Evolutionary conservation across 2,329 filamentous ascomycete genomes (phyloP), one percentile per base, ranked within the genome.

Genomic region (Nectriaceae sp.): DNA sequence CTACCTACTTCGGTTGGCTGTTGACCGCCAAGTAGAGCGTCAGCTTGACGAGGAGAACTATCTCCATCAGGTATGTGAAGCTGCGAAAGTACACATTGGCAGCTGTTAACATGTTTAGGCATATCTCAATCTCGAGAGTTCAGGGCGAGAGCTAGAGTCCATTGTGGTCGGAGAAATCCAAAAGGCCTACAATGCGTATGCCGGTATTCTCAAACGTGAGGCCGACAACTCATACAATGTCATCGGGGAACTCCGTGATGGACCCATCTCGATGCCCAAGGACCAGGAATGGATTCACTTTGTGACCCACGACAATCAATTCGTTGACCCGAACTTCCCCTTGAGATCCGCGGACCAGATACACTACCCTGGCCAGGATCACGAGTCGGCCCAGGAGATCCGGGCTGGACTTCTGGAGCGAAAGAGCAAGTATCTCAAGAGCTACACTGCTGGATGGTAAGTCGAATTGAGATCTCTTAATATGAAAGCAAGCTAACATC

Each of bases 41-140:
- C 94, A 97, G 70, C 84, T 99, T 47, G 89, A 96, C 58, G 94
- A 99, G 69, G 94, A 99, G 66, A 97, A 97, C 66, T 99, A 99
- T 64, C 74, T 99, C 16, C 94, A 97, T 66, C 83, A 92, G 72
- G 90, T 92, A 73, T 70, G 83, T 18, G 6, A 16, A 66, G 37
- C 44, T 33, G 21, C n/a, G 20, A n/a, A 31, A 8, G 26, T 21
- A 11, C 15, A 16, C 26, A 15, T 40, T 21, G n/a, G n/a, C n/a
- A n/a, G n/a, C n/a, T n/a, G n/a, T n/a, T n/a, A n/a, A n/a, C n/a
- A n/a, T 2, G 21, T 10, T 8, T 43, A 96, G 88, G 94, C 94
- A 10, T 97, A 95, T 63, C 78, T 97, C 43, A 97, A 99, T 66
- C 79, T 99, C 13, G 94, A 99, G 69, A 89, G 84, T 57, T 97